Evolutionary conservation across 2,329 filamentous ascomycete genomes (phyloP), one percentile per base, ranked within the genome.

Genomic region (Ceratocystis harringtonii): DNA sequence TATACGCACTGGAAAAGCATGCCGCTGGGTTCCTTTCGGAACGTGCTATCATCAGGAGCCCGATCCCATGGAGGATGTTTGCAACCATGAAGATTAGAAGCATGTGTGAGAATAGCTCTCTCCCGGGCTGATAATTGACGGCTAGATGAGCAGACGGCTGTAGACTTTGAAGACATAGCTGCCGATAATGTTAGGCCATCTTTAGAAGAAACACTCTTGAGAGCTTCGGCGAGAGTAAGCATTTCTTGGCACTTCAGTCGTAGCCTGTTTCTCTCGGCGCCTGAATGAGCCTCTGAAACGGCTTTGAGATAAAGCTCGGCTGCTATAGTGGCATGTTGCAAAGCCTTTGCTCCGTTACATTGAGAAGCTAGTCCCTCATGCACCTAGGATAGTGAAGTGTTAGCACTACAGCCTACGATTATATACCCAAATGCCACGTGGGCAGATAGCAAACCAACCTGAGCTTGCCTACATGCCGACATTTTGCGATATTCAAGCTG

Each of bases 11-110:
- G 80, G 72, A 87, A 96, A n/a, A 76, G 73, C 5, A 75, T 73
- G 48, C 78, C 76, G n/a, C 78, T 79, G 2, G 78, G 73, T 5
- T 57, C 72, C 69, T 32, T 74, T 41, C 78, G 74, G 70, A 96
- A 96, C 36, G 88, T 83, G 3, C 79, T 74, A 0, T 81, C 73
- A 2, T 74, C 72, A 0, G 89, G 87, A 32, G 84, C 78, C 1
- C 75, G 75, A n/a, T 81, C 81, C 94, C 94, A 99, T 0, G 89
- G 90, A 10, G 88, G 90, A 70, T 96, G 97, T 22, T 87, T 80
- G 71, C 85, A 88, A 0, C 88, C 90, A 72, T 96, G 90, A 22
- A 99, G 79, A 65, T 84, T 87, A 3, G 92, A 94, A 2, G 87
- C 85, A 71, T 86, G 85, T 1, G 89, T 78, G 7, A 97, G 75